Percentiles rank a stretch among this genome's conserved stretches.
Conservation (phyloP, 2,329 filamentous ascomycete species). For the Cladophialophora exuberans region DNA sequence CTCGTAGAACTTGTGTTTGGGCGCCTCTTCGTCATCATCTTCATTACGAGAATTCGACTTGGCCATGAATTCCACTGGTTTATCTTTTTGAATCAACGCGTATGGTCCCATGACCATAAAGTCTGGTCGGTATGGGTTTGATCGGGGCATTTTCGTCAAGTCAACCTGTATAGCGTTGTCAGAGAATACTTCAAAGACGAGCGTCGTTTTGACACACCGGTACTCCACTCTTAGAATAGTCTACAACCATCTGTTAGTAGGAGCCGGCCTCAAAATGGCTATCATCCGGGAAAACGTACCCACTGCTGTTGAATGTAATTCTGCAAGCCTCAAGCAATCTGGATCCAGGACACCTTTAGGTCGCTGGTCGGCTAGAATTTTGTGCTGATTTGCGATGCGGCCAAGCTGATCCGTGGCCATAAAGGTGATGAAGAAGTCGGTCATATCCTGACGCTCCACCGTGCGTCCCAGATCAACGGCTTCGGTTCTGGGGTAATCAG, state of each 20-base stretch:
- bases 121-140: slow-evolving; percentile 48
- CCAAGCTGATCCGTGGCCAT: slow-evolving; percentile 70
- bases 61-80: slow-evolving; percentile 38
- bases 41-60: slow-evolving; percentile 52
- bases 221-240: slow-evolving; percentile 76
- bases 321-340: slow-evolving; percentile 61
- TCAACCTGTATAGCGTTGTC: slow-evolving; percentile 44
- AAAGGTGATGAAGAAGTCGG: slow-evolving; percentile 78
- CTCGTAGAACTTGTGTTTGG: slow-evolving; percentile 60
- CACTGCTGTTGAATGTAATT: slow-evolving; percentile 70
- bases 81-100: slow-evolving; percentile 45
- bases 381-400: slow-evolving; percentile 66
- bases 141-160: slow-evolving; percentile 48
- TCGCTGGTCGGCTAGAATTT: slow-evolving; percentile 65
- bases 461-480: slow-evolving; percentile 63
- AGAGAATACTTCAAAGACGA: background rate
- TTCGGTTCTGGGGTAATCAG: slow-evolving; percentile 67
- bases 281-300: background rate
- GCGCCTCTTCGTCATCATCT: slow-evolving; percentile 37
- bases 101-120: slow-evolving; percentile 53
- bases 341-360: slow-evolving; percentile 54
- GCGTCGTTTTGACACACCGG: slow-evolving; percentile 39
- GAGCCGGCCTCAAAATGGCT: background rate
- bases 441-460: slow-evolving; percentile 69
- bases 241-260: slow-evolving; percentile 35